Percentiles rank a stretch among this genome's conserved stretches.
phyloP scores from a whole-genome alignment of 352 stramenopile genomes.

The Phytophthora megakarya region DNA sequence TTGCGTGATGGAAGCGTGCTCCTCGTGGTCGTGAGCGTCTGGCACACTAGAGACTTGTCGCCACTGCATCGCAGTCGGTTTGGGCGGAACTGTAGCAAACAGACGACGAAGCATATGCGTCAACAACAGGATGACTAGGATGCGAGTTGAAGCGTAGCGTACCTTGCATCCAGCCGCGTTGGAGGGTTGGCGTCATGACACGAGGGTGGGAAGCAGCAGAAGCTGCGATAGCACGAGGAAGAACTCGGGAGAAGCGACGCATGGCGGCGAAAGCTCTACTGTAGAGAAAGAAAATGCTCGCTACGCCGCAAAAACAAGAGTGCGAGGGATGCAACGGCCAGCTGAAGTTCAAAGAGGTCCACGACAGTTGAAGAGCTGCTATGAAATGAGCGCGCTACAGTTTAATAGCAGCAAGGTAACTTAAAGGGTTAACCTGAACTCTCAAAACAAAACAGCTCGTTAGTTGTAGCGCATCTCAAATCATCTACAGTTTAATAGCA shows the following conservation, averaged over 20 bases:
- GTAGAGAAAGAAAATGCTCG: constrained; percentile 11
- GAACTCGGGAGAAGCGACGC: constrained; percentile 27
- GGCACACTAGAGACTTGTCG: constrained; percentile 24
- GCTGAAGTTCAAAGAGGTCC: constrained; percentile 30
- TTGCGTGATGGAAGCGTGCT: constrained; percentile 31
- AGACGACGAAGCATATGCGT: constrained; percentile 5
- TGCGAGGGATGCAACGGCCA: constrained; percentile 18
- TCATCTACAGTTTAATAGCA: no score
- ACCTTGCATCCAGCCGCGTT: constrained; percentile 34
- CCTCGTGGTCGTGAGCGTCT: constrained; percentile 8
- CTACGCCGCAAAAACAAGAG: constrained; percentile 28
- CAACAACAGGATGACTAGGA: constrained; percentile 10
- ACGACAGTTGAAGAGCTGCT: background rate
- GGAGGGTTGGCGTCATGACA: constrained; percentile 8
- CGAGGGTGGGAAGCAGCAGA: constrained; percentile 15
- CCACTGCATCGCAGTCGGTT: constrained; percentile 11
- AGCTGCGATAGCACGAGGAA: constrained; percentile 26
- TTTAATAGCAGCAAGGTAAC: background rate
- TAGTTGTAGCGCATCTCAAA: background rate
- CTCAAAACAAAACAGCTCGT: background rate
- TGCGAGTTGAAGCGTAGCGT: constrained; percentile 6
- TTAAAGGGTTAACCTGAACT: no score
- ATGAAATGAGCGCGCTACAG: background rate
- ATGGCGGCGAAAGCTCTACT: constrained; percentile 2
- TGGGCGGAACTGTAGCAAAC: constrained; percentile 7